Conservation (phyloP, 495 filamentous ascomycete genomes). For the Hypoxylon fragiforme region DNA sequence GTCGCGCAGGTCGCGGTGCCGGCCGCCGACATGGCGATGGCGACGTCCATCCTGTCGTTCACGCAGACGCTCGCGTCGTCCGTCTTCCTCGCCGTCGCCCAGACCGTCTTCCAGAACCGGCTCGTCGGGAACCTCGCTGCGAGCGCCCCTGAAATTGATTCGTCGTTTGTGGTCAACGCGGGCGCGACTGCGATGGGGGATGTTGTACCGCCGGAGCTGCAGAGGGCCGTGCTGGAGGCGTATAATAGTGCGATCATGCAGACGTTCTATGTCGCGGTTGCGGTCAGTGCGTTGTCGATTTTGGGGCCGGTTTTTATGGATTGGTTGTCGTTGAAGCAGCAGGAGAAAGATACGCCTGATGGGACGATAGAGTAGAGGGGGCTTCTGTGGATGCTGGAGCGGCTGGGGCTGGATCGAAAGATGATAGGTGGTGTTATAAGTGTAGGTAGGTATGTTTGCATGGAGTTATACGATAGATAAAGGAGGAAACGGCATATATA, state of each 20-base stretch:
- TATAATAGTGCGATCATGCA: slow-evolving; percentile 72
- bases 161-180: slow-evolving; percentile 52
- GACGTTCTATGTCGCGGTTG: slow-evolving; percentile 71
- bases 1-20: slow-evolving; percentile 69
- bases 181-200: slow-evolving; percentile 71
- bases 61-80: slow-evolving; percentile 72
- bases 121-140: slow-evolving; percentile 59
- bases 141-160: slow-evolving; percentile 56
- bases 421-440: neutral
- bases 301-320: slow-evolving; percentile 65
- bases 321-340: slow-evolving; percentile 73
- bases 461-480: neutral
- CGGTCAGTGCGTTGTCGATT: slow-evolving; percentile 62
- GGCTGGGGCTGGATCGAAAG: neutral
- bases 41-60: slow-evolving; percentile 69
- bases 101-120: slow-evolving; percentile 77
- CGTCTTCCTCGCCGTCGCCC: slow-evolving; percentile 72
- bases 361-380: neutral
- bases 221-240: slow-evolving; percentile 62
- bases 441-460: neutral
- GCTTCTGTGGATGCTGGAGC: slow-evolving; percentile 1
- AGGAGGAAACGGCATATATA: neutral
- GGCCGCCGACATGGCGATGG: slow-evolving; percentile 65
- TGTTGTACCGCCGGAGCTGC: slow-evolving; percentile 46
- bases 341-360: slow-evolving; percentile 3